Conservation (phyloP, 495 filamentous ascomycete species). For the Trichocladium uniseriatum region DNA sequence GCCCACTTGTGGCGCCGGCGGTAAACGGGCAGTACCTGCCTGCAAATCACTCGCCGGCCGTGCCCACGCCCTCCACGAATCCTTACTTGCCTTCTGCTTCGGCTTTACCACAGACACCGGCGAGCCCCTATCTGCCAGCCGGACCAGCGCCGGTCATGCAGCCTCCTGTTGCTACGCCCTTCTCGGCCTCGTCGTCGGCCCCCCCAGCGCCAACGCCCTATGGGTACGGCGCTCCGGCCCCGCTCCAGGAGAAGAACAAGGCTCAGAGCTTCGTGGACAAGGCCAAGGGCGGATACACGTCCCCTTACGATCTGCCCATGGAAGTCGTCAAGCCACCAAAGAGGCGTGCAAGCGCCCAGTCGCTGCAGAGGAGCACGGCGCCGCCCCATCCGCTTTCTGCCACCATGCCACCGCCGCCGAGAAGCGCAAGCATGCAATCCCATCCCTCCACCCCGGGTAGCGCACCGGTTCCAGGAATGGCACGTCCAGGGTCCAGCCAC, state of each 20-base stretch:
- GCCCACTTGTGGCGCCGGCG: conserved; percentile 7
- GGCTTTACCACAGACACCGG: conserved; percentile 21
- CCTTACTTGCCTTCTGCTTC: conserved; percentile 20
- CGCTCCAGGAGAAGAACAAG: conserved; percentile 39
- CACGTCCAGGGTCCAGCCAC: conserved; percentile 24
- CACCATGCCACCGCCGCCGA: conserved; percentile 37
- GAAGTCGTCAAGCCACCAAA: conserved; percentile 63
- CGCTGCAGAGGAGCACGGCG: conserved; percentile 24
- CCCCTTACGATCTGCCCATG: conserved; percentile 90
- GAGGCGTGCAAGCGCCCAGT: conserved; percentile 43
- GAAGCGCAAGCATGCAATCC: conserved; percentile 52
- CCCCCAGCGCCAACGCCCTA: conserved; percentile 36
- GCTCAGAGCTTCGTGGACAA: conserved; percentile 80
- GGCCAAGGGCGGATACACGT: conserved; percentile 80
- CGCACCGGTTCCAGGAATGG: conserved; percentile 25
- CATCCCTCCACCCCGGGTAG: conserved; percentile 30
- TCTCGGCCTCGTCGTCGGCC: conserved; percentile 27
- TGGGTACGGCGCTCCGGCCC: conserved; percentile 34
- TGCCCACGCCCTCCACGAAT: conserved; percentile 5
- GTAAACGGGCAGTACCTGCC: conserved; percentile 32
- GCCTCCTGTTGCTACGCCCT: conserved; percentile 25
- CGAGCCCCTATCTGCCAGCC: conserved; percentile 29
- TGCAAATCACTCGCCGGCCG: conserved; percentile 8
- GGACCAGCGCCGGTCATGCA: conserved; percentile 17
- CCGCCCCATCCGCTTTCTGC: conserved; percentile 37